Evolutionary conservation across 352 stramenopile genomes (phyloP), one percentile per base, ranked within the genome.

Genomic region (Phytophthora rubi): DNA sequence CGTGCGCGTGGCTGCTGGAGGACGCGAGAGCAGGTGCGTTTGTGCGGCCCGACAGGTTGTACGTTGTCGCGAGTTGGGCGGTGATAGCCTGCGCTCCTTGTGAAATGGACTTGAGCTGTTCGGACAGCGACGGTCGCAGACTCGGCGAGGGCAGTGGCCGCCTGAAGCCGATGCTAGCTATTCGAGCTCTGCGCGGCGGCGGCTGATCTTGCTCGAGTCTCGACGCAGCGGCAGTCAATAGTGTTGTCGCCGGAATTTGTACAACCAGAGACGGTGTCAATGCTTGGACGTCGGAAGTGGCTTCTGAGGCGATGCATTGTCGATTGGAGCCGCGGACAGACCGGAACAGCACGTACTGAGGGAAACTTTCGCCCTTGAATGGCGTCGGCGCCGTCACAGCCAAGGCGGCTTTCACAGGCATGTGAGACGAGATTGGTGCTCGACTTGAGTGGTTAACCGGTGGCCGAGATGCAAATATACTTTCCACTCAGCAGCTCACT

Each of bases 331-430:
- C 18, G 45, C 71, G 68, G 16, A 16, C 37, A 23, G 75, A 60
- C 1, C 80, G 81, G 35, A 65, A 74, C 16, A 88, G 53, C 13
- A 92, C 78, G 30, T 91, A 92, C 10, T 80, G 66, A 12, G 82
- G 85, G 53, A 91, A 90, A 5, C 57, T 79, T 13, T 92, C 85
- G 57, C 85, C 81, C 52, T 92, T 92, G 74, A 92, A 92, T 10
- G 82, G 80, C 12, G 62, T 53, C 10, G 48, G 48, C 48, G 48
- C 39, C 4, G 23, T 28, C n/a, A 37, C 16, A 51, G 47, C 26
- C 26, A 53, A 28, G 30, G 58, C 49, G 4, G 69, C 56, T 55
- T 67, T 77, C 10, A 32, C 59, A 18, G 65, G 70, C 70, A 77
- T 77, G n/a, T 58, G 58, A 21, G 57, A 58, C 58, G 49, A 62